Evolutionary conservation across 2,329 filamentous ascomycete genomes (phyloP).

Genomic region (Sclerotinia minor): DNA sequence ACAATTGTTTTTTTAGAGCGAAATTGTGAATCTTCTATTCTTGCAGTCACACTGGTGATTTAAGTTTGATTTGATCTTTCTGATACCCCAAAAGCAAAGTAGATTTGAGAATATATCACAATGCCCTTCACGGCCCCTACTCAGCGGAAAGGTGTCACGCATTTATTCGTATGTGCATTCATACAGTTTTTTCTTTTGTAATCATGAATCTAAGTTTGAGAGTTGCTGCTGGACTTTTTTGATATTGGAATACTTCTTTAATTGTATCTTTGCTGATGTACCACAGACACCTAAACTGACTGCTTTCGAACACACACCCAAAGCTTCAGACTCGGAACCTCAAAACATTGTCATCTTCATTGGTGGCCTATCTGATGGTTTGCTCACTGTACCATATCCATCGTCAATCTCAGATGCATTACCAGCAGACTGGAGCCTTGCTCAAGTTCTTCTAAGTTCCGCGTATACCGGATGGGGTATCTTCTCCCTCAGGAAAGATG

Average conservation of each 20-base stretch:
- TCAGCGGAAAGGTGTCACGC: slow-evolving; percentile 27
- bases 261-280: slow-evolving; percentile 2
- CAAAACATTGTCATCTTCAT: slow-evolving; percentile 54
- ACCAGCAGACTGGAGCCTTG: slow-evolving; percentile 47
- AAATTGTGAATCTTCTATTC: neutral
- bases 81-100: neutral
- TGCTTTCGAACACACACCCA: slow-evolving; percentile 41
- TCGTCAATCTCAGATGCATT: slow-evolving; percentile 42
- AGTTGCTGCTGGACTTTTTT: neutral
- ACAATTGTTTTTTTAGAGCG: neutral
- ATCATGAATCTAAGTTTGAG: neutral
- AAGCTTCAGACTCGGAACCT: slow-evolving; percentile 25
- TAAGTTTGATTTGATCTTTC: neutral
- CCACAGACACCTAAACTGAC: slow-evolving; percentile 38
- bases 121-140: slow-evolving; percentile 6
- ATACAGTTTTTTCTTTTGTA: neutral
- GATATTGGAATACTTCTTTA: neutral
- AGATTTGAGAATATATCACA: neutral
- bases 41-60: neutral
- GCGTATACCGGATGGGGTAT: slow-evolving; percentile 46
- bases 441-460: slow-evolving; percentile 49
- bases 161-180: slow-evolving; percentile 30
- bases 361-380: slow-evolving; percentile 55
- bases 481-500: slow-evolving; percentile 50
- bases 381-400: slow-evolving; percentile 52